Evolutionary conservation across 2,329 filamentous ascomycete genomes (phyloP), one percentile per base, ranked within the genome.

Genomic region (Xylariaceae sp.): DNA sequence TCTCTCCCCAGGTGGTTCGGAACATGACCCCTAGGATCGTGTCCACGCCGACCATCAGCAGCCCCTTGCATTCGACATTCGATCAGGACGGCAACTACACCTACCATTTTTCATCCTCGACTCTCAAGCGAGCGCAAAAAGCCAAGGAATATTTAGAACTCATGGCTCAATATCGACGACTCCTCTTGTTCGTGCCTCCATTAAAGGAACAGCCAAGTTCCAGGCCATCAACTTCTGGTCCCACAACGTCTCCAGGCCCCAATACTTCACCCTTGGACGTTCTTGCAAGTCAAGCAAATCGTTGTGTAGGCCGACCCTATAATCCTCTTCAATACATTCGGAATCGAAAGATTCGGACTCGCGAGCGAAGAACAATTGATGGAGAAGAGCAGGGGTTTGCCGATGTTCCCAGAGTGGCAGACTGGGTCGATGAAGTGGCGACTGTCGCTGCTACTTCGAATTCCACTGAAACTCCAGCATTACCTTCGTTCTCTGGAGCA

Each of bases 301-400:
- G 63, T 69, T 40, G 64, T 52, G 69, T 86, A 7, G 88, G 88
- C 5, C 85, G 92, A 47, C 73, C 77, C 2, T 97, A 97, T 67
- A 96, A 99, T 66, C 94, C 93, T 5, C 73, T 99, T 19, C 94
- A 97, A 69, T 90, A 90, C 61, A 88, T 97, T 50, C 86, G 94
- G 17, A 97, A 99, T 66, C 82, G 93, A 44, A 93, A 92, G 66
- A 82, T 94, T 12, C 81, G 94, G 56, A 87, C 87, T 22, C 82
- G 92, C 14, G 89, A 95, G 71, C 82, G 89, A 39, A 86, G 82
- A 58, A 72, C 80, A 0, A 86, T 96, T 33, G 83, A 94, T 62
- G 84, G 88, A 14, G 84, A 90, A 56, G 77, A 79, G 1, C 86
- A 89, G 60, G 89, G 89, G 1, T 97, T 95, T 74, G 78, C 82